phyloP scores from a whole-genome alignment of 1,284 basidiomycete genomes.

The Agroathelia rolfsii region DNA sequence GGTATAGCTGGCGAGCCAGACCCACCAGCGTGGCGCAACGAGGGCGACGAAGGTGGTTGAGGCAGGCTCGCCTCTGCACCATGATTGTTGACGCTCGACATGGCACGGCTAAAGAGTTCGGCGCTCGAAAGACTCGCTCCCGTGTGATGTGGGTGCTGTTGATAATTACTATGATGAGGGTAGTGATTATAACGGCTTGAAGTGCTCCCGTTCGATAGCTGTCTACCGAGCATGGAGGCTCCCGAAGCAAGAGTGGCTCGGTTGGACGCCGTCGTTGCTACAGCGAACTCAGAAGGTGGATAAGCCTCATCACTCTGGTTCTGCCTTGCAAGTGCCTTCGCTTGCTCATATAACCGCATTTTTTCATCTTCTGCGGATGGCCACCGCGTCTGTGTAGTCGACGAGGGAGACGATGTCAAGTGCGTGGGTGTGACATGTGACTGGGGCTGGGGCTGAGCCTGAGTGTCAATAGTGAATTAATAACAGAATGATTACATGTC shows the following conservation, averaged over 20 bases:
- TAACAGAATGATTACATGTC: too few species aligned
- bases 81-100: too few species aligned
- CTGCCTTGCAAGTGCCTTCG: constrained; percentile 46
- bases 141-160: background rate
- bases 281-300: constrained; percentile 16
- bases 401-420: too few species aligned
- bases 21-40: too few species aligned
- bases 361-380: constrained; percentile 67
- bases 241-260: too few species aligned
- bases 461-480: too few species aligned
- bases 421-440: constrained; percentile 8
- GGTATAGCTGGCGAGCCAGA: constrained; percentile 22
- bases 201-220: too few species aligned
- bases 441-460: constrained; percentile 6
- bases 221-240: too few species aligned
- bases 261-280: too few species aligned
- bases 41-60: constrained; percentile 8
- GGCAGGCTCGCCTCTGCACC: too few species aligned
- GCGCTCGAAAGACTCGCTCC: constrained; percentile 14
- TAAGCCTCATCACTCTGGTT: constrained; percentile 31
- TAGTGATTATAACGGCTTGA: too few species aligned
- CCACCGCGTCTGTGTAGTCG: constrained; percentile 34
- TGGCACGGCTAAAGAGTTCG: too few species aligned
- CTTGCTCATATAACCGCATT: constrained; percentile 52
- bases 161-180: constrained; percentile 3